Base-by-base conservation (phyloP, 768 basidiomycete genomes). In the Coprinopsis sp. region DNA sequence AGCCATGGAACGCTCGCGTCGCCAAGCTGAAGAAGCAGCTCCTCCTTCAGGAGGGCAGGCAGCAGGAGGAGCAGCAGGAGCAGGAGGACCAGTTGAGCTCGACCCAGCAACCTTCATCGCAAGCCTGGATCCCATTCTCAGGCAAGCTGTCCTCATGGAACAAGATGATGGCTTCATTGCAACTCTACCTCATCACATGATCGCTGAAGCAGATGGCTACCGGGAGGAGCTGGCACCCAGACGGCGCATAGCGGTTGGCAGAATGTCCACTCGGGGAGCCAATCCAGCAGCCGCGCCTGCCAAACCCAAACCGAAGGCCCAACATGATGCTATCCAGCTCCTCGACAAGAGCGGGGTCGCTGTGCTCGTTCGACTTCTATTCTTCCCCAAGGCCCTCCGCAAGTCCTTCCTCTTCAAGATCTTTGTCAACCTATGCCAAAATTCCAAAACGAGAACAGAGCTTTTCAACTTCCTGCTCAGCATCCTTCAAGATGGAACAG, bases 401-500 rank as follows among this genome's bases (percentile, higher is more conserved):
- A 93, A 91, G 68, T 85, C 79, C 39, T 66, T 88, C 19, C 74
- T 99, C 11, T 90, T 91, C 63, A 88, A 86, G 59, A 84, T 96
- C 1, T 81, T 99, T 28, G 84, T 91, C 52, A 95, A 98, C 61
- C 74, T 99, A 6, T 99, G 93, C 68, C 94, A 98, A 68, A 99
- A 99, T 61, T 71, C 81, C 2, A 90, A 87, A 58, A 93, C 95
- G 0, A 79, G 96, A 16, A 82, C 81, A 4, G 96, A 99, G 55
- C 72, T 98, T 19, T 89, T 99, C 74, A 96, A 94, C 59, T 77
- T 97, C 12, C 78, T 99, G 18, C 75, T 99, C n/a, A 86, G 81
- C 51, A 91, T 98, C 51, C 70, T 98, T 5, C 93, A 98, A 64
- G 96, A 95, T 55, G 95, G 95, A 12, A 86, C 93, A 2, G 91